Evolutionary conservation across 78 protist species (phyloP).

Genomic region (Creolimax fragrantissima): DNA sequence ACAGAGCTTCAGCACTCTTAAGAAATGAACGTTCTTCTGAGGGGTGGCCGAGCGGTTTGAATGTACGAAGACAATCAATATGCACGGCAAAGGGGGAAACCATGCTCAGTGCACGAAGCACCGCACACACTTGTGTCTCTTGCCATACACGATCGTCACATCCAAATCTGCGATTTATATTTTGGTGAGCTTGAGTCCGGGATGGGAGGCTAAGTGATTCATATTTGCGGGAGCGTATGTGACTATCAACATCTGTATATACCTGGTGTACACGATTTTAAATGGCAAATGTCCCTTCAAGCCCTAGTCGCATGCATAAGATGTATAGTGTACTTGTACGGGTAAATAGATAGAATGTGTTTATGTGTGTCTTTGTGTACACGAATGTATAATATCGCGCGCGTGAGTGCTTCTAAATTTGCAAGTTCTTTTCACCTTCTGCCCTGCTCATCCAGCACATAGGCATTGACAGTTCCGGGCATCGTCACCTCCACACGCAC

Average conservation of each 20-base stretch:
- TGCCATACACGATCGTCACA: constrained; percentile 5
- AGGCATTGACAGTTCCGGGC: constrained; percentile 28
- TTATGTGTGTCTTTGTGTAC: too few relatives aligned
- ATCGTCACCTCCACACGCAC: constrained; percentile 31
- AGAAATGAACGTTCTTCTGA: background rate
- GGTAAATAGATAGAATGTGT: too few relatives aligned
- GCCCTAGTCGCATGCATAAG: too few relatives aligned
- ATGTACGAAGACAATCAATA: background rate
- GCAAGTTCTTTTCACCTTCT: background rate
- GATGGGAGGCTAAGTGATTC: too few relatives aligned
- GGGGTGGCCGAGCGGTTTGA: background rate
- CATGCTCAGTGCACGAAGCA: background rate
- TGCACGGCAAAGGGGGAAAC: background rate
- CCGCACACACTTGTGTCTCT: background rate
- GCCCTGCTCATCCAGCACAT: constrained; percentile 15
- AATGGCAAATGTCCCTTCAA: too few relatives aligned
- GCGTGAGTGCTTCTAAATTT: too few relatives aligned
- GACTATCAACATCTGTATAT: too few relatives aligned
- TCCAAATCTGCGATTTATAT: background rate
- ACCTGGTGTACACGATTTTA: too few relatives aligned
- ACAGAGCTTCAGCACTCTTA: background rate
- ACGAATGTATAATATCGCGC: too few relatives aligned
- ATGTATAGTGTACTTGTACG: too few relatives aligned
- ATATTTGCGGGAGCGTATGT: too few relatives aligned
- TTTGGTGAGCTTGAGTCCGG: too few relatives aligned